Evolutionary conservation across 2,329 filamentous ascomycete genomes (phyloP).

Genomic region (Trichoderma gracile): DNA sequence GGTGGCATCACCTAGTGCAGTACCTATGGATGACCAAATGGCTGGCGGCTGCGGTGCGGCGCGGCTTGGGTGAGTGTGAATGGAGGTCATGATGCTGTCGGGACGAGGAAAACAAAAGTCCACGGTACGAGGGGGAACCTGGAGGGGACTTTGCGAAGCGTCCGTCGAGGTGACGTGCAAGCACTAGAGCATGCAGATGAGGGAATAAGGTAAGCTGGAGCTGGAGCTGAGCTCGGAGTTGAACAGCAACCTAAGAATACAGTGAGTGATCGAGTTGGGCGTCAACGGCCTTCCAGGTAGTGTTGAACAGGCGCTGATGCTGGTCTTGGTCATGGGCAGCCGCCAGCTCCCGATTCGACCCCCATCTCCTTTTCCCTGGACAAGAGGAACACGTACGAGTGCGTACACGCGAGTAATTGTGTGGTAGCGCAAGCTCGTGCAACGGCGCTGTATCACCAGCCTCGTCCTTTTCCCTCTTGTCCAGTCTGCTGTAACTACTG

Average conservation of each 20-base stretch:
- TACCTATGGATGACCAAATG: too few relatives aligned
- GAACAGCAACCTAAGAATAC: too few relatives aligned
- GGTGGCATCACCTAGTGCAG: too few relatives aligned
- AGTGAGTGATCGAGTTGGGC: too few relatives aligned
- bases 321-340: neutral
- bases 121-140: neutral
- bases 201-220: conserved; percentile 16
- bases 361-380: neutral
- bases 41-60: conserved; percentile 8
- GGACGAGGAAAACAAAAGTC: neutral
- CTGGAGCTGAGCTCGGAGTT: neutral
- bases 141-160: neutral
- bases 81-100: too few relatives aligned
- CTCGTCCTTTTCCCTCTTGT: conserved; percentile 12
- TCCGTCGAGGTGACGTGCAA: neutral
- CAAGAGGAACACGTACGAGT: too few relatives aligned
- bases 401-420: neutral
- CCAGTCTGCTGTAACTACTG: neutral
- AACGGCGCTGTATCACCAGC: conserved; percentile 19
- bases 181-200: conserved; percentile 16
- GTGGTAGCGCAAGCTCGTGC: conserved; percentile 23
- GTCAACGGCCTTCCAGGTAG: neutral
- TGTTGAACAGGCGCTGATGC: too few relatives aligned
- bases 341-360: neutral
- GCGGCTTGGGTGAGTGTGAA: conserved; percentile 7